A percentile compares a stretch with the other conserved stretches of the same genome.
Evolutionary conservation across 2,329 filamentous ascomycete genomes (phyloP).

Genomic region (Diaporthe ilicicola): DNA sequence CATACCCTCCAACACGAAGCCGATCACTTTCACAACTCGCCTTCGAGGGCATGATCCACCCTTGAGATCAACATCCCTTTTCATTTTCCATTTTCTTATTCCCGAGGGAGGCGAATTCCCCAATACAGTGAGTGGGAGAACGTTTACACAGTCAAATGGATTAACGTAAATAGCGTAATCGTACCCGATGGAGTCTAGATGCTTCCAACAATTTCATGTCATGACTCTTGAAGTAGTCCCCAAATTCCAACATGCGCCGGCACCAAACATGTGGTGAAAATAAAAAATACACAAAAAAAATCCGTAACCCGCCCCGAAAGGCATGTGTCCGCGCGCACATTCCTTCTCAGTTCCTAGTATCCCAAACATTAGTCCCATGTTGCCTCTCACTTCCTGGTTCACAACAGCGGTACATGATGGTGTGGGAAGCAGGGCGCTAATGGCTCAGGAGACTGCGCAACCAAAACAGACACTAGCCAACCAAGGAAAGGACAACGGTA

Average conservation of each 20-base stretch:
- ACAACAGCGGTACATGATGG: neutral
- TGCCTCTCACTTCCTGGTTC: constrained; percentile 1
- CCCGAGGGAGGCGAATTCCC: neutral
- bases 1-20: neutral
- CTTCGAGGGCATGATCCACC: neutral
- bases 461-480: constrained; percentile 18
- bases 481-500: constrained; percentile 10
- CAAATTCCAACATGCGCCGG: constrained; percentile 3
- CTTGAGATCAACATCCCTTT: neutral
- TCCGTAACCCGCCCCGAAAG: neutral
- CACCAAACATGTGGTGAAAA: neutral
- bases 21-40: constrained; percentile 15
- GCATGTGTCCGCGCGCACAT: neutral
- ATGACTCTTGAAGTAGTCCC: constrained; percentile 14
- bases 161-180: constrained; percentile 14
- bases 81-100: neutral
- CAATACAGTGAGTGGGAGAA: neutral
- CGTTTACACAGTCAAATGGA: constrained; percentile 4
- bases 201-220: neutral
- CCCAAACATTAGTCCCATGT: constrained; percentile 31
- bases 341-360: constrained; percentile 32
- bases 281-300: neutral
- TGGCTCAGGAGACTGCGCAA: constrained; percentile 27
- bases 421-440: constrained; percentile 23
- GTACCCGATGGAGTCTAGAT: constrained; percentile 2